phyloP scores from a whole-genome alignment of 2,329 filamentous ascomycete genomes.

The Fusarium setosum region DNA sequence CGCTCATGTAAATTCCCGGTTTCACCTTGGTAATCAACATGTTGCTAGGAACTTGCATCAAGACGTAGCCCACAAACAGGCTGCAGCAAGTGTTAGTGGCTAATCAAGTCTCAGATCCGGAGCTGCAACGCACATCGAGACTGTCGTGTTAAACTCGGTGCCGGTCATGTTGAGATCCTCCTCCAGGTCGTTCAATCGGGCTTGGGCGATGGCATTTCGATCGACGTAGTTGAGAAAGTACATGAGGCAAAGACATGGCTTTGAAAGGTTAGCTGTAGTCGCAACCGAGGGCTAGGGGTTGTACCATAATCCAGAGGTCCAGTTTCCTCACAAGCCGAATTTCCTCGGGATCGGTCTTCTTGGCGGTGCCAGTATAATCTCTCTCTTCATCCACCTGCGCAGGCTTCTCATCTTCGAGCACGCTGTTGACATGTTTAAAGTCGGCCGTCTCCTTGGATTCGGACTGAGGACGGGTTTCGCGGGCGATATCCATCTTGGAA shows the following conservation, averaged over 20 bases:
- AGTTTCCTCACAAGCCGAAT: constrained; percentile 54
- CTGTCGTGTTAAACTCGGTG: constrained; percentile 64
- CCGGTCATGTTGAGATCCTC: constrained; percentile 63
- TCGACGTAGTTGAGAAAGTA: constrained; percentile 59
- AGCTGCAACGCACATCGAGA: constrained; percentile 47
- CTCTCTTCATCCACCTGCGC: constrained; percentile 22
- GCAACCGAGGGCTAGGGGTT: not conserved
- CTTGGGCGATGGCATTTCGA: constrained; percentile 58
- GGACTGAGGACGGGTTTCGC: constrained; percentile 6
- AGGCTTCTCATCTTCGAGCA: constrained; percentile 39
- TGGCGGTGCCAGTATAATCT: constrained; percentile 52
- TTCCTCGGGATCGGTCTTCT: constrained; percentile 54
- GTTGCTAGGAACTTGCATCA: constrained; percentile 54
- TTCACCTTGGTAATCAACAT: constrained; percentile 56
- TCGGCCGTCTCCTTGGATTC: constrained; percentile 26
- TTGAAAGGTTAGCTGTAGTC: not conserved
- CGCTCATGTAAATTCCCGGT: constrained; percentile 55
- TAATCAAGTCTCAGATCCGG: no score
- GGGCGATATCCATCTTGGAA: constrained; percentile 15
- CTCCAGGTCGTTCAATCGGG: constrained; percentile 59
- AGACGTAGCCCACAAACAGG: constrained; percentile 56
- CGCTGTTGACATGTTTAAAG: constrained; percentile 37
- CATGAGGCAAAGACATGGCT: constrained; percentile 52
- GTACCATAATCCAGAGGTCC: constrained; percentile 55
- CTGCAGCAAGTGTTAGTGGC: constrained; percentile 25